Evolutionary conservation across 2,329 filamentous ascomycete genomes (phyloP).

Genomic region (Elsinoe perseae): DNA sequence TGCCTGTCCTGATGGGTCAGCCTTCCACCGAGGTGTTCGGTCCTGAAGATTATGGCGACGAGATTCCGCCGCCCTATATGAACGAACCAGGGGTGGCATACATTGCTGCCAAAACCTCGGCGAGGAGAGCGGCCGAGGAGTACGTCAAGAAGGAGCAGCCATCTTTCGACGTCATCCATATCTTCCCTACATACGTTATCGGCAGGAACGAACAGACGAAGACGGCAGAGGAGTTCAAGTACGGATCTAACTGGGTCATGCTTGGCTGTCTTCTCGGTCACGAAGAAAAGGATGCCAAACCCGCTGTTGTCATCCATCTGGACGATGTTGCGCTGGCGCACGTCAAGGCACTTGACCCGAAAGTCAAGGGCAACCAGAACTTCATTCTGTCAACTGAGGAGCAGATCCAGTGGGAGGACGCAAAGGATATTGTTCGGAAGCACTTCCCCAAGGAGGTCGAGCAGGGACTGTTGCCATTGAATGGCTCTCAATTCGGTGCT

Average conservation of each 20-base stretch:
- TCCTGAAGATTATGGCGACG: conserved; percentile 17
- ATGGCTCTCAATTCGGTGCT: conserved; percentile 18
- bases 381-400: conserved; percentile 10
- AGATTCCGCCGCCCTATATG: conserved; percentile 22
- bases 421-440: conserved; percentile 18
- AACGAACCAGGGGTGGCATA: conserved; percentile 21
- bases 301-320: conserved; percentile 21
- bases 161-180: conserved; percentile 26
- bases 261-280: conserved; percentile 21
- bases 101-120: conserved; percentile 24
- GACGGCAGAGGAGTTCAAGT: conserved; percentile 18
- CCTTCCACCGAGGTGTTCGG: conserved; percentile 15
- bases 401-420: conserved; percentile 19
- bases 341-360: conserved; percentile 24
- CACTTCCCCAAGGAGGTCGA: conserved; percentile 19
- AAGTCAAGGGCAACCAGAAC: conserved; percentile 7
- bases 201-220: conserved; percentile 27
- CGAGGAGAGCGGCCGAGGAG: conserved; percentile 21
- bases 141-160: conserved; percentile 24
- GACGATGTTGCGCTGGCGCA: conserved; percentile 30
- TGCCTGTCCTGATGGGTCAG: conserved; percentile 11
- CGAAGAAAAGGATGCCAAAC: neutral
- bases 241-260: conserved; percentile 23
- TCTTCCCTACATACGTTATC: conserved; percentile 26
- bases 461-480: conserved; percentile 13